Evolutionary conservation across 495 filamentous ascomycete species (phyloP).

Genomic region (Aspergillus funiculosus): DNA sequence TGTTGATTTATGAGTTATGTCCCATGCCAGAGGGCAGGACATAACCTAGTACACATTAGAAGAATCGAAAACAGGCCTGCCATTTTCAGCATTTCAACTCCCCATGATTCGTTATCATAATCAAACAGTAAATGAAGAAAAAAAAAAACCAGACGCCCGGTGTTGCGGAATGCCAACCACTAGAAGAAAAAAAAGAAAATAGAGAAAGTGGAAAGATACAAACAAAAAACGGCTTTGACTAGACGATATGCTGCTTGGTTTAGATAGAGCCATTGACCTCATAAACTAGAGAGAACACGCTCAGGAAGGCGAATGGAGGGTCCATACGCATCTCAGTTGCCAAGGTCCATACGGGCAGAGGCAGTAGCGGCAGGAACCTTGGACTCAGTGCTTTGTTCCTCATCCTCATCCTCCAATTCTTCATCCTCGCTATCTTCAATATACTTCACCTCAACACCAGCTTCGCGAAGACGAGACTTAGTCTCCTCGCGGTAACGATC

Average conservation of each 20-base stretch:
- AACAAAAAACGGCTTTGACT: constrained; percentile 2
- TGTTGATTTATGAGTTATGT: constrained; percentile 10
- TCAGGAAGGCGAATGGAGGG: constrained; percentile 9
- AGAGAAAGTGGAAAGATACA: not conserved
- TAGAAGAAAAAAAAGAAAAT: constrained; percentile 6
- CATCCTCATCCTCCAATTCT: constrained; percentile 46
- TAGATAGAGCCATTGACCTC: too few species aligned
- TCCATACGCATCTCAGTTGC: constrained; percentile 21
- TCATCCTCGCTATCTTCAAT: constrained; percentile 51
- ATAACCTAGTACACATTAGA: constrained; percentile 24
- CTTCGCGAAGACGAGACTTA: constrained; percentile 56
- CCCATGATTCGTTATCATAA: constrained; percentile 24
- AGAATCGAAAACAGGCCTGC: constrained; percentile 24
- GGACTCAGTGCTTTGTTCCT: constrained; percentile 25
- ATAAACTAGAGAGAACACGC: not conserved
- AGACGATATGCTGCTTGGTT: not conserved
- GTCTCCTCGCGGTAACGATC: constrained; percentile 71
- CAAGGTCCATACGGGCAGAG: constrained; percentile 42
- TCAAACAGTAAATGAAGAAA: constrained; percentile 21
- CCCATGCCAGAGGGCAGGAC: not conserved
- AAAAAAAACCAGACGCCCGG: constrained; percentile 29
- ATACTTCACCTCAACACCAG: constrained; percentile 51
- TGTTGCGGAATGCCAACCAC: constrained; percentile 11
- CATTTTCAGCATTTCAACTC: constrained; percentile 29
- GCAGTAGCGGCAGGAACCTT: constrained; percentile 36